Evolutionary conservation across 352 stramenopile genomes (phyloP), one percentile per base, ranked within the genome.

Genomic region (Phytophthora pini): DNA sequence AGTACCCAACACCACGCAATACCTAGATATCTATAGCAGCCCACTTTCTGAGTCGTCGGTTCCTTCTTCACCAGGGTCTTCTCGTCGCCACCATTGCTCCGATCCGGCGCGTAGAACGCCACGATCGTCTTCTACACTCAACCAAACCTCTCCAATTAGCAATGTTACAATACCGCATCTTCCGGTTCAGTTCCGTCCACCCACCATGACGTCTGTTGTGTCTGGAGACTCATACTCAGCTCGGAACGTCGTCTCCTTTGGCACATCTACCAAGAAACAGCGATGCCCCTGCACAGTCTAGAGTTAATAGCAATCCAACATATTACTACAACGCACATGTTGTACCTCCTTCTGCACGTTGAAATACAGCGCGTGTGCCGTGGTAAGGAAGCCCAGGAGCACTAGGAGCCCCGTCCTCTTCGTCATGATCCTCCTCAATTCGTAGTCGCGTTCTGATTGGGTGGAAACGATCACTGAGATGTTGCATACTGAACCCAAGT

Each of bases 211-310:
- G 44, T 90, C 78, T 3, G 72, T 89, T 39, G 87, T 92, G 65
- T 96, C 88, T n/a, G 87, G 88, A 27, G 88, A 95, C 56, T 95
- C 80, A 45, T 94, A 96, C 63, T 93, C 82, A 24, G 79, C 85
- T 48, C 85, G 83, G 65, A 96, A 84, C 36, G 82, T 72, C 26
- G 88, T 96, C n/a, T 76, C 63, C 10, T 75, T 75, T 1, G 88
- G 87, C n/a, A 95, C 72, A 65, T 95, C 86, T 29, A 87, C 71
- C 26, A 94, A 68, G 34, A 94, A 96, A 68, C 88, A 96, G 34
- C 85, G 82, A 60, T 92, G 76, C 27, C 74, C 71, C 82, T 94
- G 27, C 41, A 27, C 13, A 46, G 22, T 10, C 49, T 4, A 34
- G 5, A 38, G 47, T 34, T 9, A 24, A 32, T 41, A 51, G n/a